These are phyloP conservation scores for Phoma herbarum DNA, from an alignment of 2,329 filamentous ascomycete genomes.

Conservation along the genomic window DNA sequence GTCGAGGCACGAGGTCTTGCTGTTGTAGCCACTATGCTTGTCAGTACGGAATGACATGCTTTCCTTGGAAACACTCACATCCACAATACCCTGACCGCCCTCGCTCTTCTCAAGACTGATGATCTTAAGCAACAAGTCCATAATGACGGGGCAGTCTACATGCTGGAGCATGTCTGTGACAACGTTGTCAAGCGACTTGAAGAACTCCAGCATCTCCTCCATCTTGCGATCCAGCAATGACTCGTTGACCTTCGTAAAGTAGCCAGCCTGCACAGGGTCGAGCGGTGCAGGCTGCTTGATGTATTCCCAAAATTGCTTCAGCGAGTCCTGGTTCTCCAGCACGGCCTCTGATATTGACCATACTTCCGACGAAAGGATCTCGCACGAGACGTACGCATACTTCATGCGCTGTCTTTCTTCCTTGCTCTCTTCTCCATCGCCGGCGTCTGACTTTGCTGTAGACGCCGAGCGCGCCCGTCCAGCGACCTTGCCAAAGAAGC, in stretches of 20 bases:
- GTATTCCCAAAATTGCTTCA: slow-evolving; percentile 91
- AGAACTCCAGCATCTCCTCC: slow-evolving; percentile 91
- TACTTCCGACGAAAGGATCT: slow-evolving; percentile 92
- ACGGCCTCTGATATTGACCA: slow-evolving; percentile 96
- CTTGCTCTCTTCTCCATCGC: slow-evolving; percentile 69
- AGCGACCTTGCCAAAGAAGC: slow-evolving; percentile 59
- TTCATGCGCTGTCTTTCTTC: slow-evolving; percentile 90
- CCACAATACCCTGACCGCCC: slow-evolving; percentile 89
- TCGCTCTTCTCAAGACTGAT: slow-evolving; percentile 95
- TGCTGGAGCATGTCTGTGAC: slow-evolving; percentile 88
- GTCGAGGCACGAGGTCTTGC: slow-evolving; percentile 83
- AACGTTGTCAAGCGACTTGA: slow-evolving; percentile 83
- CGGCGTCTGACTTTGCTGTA: slow-evolving; percentile 52
- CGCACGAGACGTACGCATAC: slow-evolving; percentile 91
- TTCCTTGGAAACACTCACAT: slow-evolving; percentile 65
- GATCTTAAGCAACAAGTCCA: slow-evolving; percentile 96
- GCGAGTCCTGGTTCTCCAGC: slow-evolving; percentile 79
- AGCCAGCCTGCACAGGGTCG: slow-evolving; percentile 92
- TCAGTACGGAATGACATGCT: slow-evolving; percentile 19
- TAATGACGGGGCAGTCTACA: slow-evolving; percentile 97
- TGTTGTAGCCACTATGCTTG: slow-evolving; percentile 82
- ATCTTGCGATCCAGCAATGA: slow-evolving; percentile 98
- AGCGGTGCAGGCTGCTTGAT: slow-evolving; percentile 83
- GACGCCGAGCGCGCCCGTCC: slow-evolving; percentile 56
- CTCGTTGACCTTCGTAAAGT: slow-evolving; percentile 99